Evolutionary conservation across 352 stramenopile species (phyloP), one percentile per base, ranked within the genome.

Genomic region (Phytophthora foliorum): DNA sequence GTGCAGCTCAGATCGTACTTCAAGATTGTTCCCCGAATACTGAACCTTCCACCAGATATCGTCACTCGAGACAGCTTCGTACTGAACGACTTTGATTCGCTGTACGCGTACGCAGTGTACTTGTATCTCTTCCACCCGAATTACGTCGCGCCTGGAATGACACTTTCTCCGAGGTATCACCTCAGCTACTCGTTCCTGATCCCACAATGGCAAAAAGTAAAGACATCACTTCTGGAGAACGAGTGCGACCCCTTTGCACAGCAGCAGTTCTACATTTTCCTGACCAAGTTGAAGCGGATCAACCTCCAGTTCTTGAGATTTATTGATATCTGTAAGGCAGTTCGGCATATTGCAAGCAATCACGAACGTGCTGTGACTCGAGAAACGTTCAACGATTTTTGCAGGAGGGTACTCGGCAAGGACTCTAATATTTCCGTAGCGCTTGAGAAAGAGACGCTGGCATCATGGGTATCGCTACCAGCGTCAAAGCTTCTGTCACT

Each of bases 1-100:
- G 27, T 86, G 1, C 87, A 95, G 50, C 69, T 92, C 10, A 77
- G 86, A n/a, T 73, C 80, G 8, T 95, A 93, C 63, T 92, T 93
- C 44, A 89, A 88, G 55, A 78, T 93, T 22, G 75, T 77, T 1
- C 69, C 74, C n/a, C 69, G 67, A 0, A 64, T 85, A 29, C 56
- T 92, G 9, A 76, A 82, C 42, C 69, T 95, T 2, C 80, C 84
- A 7, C 75, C 85, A 0, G 85, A 93, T 41, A 76, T 95, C 25
- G 78, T 92, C 25, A 89, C 67, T 24, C 78, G 79, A 8, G 85
- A 93, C 32, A 79, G 82, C 34, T 91, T 95, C 36, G 75, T 90
- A 19, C 61, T 89, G 7, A 89, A 86, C 62, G 82, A 95, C 55
- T 93, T 92, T 50, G 84, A 92, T 36, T 88, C 84, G 31, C 73